Evolutionary conservation across 73 alveolate genomes (phyloP), one percentile per base, ranked within the genome.

Genomic region (Uronychia binucleata): DNA sequence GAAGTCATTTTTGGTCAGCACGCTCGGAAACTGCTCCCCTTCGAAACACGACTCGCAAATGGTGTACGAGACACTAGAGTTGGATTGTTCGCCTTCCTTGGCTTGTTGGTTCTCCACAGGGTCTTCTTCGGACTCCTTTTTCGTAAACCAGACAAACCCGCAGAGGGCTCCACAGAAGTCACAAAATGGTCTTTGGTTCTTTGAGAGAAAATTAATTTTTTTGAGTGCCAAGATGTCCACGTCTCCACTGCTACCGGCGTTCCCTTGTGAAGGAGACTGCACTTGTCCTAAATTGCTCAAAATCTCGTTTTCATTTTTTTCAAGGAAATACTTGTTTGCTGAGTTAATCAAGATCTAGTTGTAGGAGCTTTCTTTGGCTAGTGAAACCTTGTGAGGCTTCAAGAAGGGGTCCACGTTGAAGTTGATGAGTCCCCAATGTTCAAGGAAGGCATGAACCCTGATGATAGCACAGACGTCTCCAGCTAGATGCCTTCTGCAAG

Each of bases 401-500:
- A 80, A 86, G 82, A 91, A 95, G n/a, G 99, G 99, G 33, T 97
- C 99, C n/a, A 97, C 97, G 80, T 94, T 94, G 92, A 95, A 97
- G 93, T 98, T 98, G 33, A 98, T 97, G 25, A 98, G 85, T 28
- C 99, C 99, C 99, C 99, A 98, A 57, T 90, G 90, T 92, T 98
- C 98, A 77, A 98, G 89, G 85, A 97, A 96, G 31, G 98, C 94
- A 94, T 98, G 99, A 26, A 98, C 92, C 86, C 99, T 89, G 31
- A 97, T 82, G 19, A 98, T 97, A 29, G 99, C 94, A 84, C 98
- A 92, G 1, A 96, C 99, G 89, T 98, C 99, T 0, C 99, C 99
- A 28, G 99, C 97, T 34, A 98, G 87, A 77, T 95, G 98, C 78
- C 99, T 94, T 86, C 99, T 86, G 90, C 99, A 97, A 29, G 99